Evolutionary conservation across 495 filamentous ascomycete genomes (phyloP), one percentile per base, ranked within the genome.

Genomic region (Hypoxylon perforatum): DNA sequence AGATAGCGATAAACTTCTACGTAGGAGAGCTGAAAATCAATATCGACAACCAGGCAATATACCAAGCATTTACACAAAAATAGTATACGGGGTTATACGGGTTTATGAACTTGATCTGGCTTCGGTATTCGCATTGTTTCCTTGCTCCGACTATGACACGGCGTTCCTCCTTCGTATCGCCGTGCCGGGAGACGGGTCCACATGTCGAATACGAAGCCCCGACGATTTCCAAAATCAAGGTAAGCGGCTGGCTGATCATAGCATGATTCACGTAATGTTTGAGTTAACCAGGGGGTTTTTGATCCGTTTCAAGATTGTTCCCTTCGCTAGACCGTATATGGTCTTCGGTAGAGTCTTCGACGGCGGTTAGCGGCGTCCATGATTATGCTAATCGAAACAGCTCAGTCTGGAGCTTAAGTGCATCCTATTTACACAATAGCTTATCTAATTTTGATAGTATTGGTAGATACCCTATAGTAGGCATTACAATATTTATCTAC

Each of bases 201-300:
- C 59, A 58, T 28, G 25, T 33, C n/a, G 51, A 61, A 63, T 68
- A 68, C 58, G 54, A 68, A 63, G 39, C 25, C 25, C 8, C 8
- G 36, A 39, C 25, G 14, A 11, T 23, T 38, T 41, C 48, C 28
- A 36, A 59, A 68, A 68, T 47, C 54, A 63, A 54, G 52, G 54
- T 45, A 38, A 12, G 36, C 10, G 23, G 17, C 15, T 50, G 14
- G 65, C 65, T 46, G 59, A 68, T 68, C 65, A 59, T 68, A 63
- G 44, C 65, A 52, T 39, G 42, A 68, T 63, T 63, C 38, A 57
- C 54, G 1, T 63, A 63, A 50, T 33, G 55, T 55, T 57, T 68
- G 44, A 49, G 38, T 23, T 15, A 21, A 45, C 41, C 35, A 42
- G 53, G 53, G 55, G 53, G 18, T 12, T 9, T 33, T 57, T 39